Percentiles rank a stretch among this genome's conserved stretches.
These are phyloP conservation scores for Rubroboletus satanas DNA, from an alignment of 768 basidiomycete genomes.

Conservation along the genomic window DNA sequence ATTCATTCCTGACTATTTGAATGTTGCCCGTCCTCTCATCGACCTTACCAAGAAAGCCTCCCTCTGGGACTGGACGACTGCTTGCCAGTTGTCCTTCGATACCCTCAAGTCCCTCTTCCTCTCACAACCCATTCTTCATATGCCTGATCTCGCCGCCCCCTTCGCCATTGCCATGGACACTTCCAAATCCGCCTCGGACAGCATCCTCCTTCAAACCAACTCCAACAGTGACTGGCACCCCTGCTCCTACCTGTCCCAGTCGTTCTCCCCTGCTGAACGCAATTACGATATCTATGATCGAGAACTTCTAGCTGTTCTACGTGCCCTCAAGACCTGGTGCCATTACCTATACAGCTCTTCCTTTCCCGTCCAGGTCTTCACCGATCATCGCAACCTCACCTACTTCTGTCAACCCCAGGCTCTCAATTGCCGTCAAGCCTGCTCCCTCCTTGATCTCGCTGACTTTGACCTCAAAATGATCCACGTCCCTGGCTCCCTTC, in stretches of 20 bases:
- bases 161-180: too few species aligned
- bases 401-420: not conserved
- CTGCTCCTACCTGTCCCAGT: not conserved
- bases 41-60: not conserved
- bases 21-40: too few species aligned
- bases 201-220: fast-evolving
- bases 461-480: not conserved
- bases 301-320: not conserved
- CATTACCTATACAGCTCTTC: not conserved
- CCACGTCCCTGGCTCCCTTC: fast-evolving
- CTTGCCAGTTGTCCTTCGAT: too few species aligned
- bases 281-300: not conserved
- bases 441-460: not conserved
- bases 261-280: fast-evolving
- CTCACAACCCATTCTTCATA: fast-evolving
- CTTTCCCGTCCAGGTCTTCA: not conserved
- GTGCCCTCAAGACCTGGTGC: not conserved
- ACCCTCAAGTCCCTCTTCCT: not conserved
- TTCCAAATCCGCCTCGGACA: fast-evolving
- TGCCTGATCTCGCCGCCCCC: not conserved
- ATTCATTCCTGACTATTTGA: too few species aligned
- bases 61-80: too few species aligned
- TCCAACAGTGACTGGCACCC: not conserved
- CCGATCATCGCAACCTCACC: not conserved
- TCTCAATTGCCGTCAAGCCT: fast-evolving